Evolutionary conservation across 495 filamentous ascomycete genomes (phyloP), one percentile per base, ranked within the genome.

Genomic region (Daldinia vernicosa): DNA sequence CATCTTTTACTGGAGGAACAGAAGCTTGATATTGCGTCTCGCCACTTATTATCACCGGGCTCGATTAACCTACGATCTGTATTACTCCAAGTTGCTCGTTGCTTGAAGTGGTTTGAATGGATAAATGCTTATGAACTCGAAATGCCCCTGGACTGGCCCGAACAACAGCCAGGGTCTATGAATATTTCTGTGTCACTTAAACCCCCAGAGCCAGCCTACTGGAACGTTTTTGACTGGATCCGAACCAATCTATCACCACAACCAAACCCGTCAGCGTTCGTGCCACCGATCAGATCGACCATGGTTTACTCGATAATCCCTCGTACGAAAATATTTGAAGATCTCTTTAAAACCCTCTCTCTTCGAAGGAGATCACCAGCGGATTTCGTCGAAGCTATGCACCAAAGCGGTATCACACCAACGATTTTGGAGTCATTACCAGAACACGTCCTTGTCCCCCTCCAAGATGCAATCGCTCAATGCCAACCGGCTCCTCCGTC

Each of bases 1-100:
- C 96, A 98, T 77, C 85, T 98, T 6, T 77, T 97, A 4, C 84
- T 91, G 2, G 95, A 99, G 76, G 95, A 99, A 72, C 87, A 91
- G 68, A 98, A 96, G 75, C 87, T 99, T 5, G 89, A 92, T 53
- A 87, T 88, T 28, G 84, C 89, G 19, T 82, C 87, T 24, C 81
- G 84, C 0, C 85, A 91, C 64, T 81, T 84, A 56, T 83, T 85
- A 8, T 83, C 83, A 40, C 79, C 82, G 50, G 80, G 86, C 32
- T 71, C 81, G 30, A 79, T 84, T 51, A 84, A 88, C 63, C 79
- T 97, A 50, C 86, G 87, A 35, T 87, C 89, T 4, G 72, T 97
- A 2, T 80, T 99, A 15, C 90, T 91, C 27, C 95, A 97, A 72
- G 80, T 99, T 63, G 88, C 90, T 5, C 82, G 84, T 61, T 98